Conservation (phyloP, 257 asterid genomes). For the Solanum gandarillasii region DNA sequence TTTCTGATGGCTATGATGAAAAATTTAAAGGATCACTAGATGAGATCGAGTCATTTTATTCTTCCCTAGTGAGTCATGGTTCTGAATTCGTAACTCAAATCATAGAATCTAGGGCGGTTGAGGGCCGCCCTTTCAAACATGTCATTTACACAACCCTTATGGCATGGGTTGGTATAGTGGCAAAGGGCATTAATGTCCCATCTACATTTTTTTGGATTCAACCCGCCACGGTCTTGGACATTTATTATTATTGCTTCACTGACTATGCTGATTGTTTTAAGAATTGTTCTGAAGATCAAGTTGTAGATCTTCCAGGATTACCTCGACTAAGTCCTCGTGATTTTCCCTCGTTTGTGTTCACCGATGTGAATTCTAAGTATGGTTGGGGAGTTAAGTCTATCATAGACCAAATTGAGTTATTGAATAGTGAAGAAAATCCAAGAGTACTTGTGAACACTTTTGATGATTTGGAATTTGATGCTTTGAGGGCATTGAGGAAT, state of each 20-base stretch:
- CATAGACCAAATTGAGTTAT: neutral
- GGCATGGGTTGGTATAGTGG: slow-evolving; percentile 2
- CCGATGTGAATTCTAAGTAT: neutral
- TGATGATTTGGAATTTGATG: slow-evolving; percentile 3
- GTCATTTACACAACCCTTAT: neutral
- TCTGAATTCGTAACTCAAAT: neutral
- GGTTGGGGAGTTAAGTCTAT: neutral
- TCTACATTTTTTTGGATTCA: slow-evolving; percentile 1
- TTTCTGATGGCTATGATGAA: slow-evolving; percentile 3
- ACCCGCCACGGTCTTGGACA: neutral
- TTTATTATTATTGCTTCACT: slow-evolving; percentile 3
- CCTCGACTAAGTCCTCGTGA: neutral
- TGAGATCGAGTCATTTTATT: neutral
- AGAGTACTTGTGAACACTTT: neutral
- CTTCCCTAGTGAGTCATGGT: neutral
- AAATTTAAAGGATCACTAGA: neutral
- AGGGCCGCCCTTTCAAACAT: neutral
- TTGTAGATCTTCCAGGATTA: neutral
- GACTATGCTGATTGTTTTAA: neutral
- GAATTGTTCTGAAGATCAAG: neutral
- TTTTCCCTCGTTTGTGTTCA: slow-evolving; percentile 3
- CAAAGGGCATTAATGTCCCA: neutral
- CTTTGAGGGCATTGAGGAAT: neutral
- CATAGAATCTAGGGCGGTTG: neutral
- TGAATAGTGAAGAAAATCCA: neutral